Evolutionary conservation across 306 rosid species (phyloP).

Genomic region (Adenanthera pavonina): DNA sequence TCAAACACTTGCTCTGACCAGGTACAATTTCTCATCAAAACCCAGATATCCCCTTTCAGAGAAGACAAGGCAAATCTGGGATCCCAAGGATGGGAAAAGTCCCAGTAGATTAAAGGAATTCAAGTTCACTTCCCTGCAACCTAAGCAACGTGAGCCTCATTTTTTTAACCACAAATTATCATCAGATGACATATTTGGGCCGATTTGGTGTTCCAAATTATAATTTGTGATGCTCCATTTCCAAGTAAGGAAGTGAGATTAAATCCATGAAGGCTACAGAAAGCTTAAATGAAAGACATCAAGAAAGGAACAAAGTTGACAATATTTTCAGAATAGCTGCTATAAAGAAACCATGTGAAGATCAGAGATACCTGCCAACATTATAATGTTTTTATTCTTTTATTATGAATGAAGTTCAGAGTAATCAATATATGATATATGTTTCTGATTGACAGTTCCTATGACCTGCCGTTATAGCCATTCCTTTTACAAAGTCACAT

Average conservation of each 20-base stretch:
- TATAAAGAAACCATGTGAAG: background rate
- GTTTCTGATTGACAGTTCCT: constrained; percentile 27
- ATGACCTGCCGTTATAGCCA: constrained; percentile 27
- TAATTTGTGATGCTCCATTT: background rate
- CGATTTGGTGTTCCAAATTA: background rate
- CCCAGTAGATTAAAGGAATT: background rate
- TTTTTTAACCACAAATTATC: background rate
- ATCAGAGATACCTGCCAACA: constrained; percentile 33
- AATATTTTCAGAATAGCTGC: constrained; percentile 25
- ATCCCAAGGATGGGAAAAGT: background rate
- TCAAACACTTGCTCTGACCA: background rate
- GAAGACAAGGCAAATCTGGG: background rate
- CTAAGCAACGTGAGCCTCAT: background rate
- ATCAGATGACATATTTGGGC: background rate
- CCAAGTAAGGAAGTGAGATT: background rate
- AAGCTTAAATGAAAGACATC: constrained; percentile 2
- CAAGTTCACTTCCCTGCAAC: background rate
- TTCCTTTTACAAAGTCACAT: constrained; percentile 5
- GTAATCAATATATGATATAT: constrained; percentile 15
- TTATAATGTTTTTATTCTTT: constrained; percentile 4
- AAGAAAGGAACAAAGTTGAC: background rate
- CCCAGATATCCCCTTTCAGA: background rate
- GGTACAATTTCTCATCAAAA: background rate
- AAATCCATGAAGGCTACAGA: constrained; percentile 7
- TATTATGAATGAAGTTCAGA: constrained; percentile 9